Conservation (phyloP, 352 stramenopile genomes). For the Pythium aquatile region DNA sequence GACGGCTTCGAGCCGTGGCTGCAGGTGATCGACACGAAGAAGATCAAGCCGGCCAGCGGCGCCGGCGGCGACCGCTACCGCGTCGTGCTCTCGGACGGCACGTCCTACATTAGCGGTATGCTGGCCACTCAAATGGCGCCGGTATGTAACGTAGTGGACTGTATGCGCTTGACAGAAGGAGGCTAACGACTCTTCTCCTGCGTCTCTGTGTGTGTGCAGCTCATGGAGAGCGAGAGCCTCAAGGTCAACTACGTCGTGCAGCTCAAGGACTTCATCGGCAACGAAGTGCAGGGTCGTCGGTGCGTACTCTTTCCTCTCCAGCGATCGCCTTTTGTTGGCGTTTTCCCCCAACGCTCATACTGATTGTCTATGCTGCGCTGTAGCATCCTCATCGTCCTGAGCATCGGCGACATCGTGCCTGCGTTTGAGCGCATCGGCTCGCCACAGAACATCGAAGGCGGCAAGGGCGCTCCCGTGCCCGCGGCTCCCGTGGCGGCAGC, state of each 20-base stretch:
- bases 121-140: conserved; percentile 76
- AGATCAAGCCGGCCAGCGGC: conserved; percentile 81
- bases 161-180: background rate
- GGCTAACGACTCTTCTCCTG: too few species aligned
- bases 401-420: conserved; percentile 74
- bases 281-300: conserved; percentile 79
- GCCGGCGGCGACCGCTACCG: conserved; percentile 75
- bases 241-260: conserved; percentile 85
- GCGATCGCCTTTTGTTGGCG: background rate
- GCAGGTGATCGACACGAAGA: conserved; percentile 87
- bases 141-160: conserved; percentile 31
- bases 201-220: conserved; percentile 28
- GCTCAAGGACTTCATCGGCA: conserved; percentile 82
- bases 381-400: conserved; percentile 85
- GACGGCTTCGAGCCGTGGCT: conserved; percentile 87
- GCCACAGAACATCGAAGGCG: conserved; percentile 74
- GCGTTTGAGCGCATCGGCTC: conserved; percentile 71
- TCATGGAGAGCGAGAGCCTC: conserved; percentile 81
- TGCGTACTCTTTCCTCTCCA: conserved; percentile 12
- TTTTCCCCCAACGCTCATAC: background rate
- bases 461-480: conserved; percentile 37
- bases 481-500: background rate
- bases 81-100: conserved; percentile 79
- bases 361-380: background rate
- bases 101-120: conserved; percentile 86